Evolutionary conservation across 202 grass and related monocot species (phyloP).

Genomic region (Saccharum hybrid): DNA sequence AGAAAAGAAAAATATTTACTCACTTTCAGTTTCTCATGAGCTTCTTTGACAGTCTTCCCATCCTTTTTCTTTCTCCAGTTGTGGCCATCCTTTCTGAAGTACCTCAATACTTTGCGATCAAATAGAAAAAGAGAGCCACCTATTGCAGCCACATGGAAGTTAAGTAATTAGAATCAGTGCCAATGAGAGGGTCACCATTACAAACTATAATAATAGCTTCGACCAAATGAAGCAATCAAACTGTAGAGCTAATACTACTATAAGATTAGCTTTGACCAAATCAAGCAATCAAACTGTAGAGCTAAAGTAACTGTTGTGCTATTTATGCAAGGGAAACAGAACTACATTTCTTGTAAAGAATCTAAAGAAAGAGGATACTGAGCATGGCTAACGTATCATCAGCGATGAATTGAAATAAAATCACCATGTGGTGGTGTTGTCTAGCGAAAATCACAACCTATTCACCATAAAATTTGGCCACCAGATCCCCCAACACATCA

Average conservation of each 20-base stretch:
- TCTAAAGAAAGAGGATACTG: background rate
- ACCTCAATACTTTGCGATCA: constrained; percentile 97
- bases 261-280: constrained; percentile 7
- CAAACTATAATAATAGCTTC: background rate
- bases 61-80: constrained; percentile 99
- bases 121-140: constrained; percentile 95
- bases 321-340: background rate
- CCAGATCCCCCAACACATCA: background rate
- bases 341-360: background rate
- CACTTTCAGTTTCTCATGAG: constrained; percentile 87
- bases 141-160: constrained; percentile 36
- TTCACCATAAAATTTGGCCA: background rate
- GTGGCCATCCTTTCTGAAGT: constrained; percentile 98
- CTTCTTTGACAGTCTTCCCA: constrained; percentile 99
- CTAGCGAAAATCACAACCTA: background rate
- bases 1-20: constrained; percentile 20
- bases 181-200: background rate
- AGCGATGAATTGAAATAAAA: background rate
- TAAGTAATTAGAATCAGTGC: constrained; percentile 16
- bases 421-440: background rate
- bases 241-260: background rate
- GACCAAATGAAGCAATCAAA: background rate
- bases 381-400: background rate
- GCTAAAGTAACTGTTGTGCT: background rate
- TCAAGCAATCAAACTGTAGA: background rate